These are phyloP conservation scores for Talaromyces ruber DNA, from an alignment of 495 filamentous ascomycete species.

Conservation along the genomic window DNA sequence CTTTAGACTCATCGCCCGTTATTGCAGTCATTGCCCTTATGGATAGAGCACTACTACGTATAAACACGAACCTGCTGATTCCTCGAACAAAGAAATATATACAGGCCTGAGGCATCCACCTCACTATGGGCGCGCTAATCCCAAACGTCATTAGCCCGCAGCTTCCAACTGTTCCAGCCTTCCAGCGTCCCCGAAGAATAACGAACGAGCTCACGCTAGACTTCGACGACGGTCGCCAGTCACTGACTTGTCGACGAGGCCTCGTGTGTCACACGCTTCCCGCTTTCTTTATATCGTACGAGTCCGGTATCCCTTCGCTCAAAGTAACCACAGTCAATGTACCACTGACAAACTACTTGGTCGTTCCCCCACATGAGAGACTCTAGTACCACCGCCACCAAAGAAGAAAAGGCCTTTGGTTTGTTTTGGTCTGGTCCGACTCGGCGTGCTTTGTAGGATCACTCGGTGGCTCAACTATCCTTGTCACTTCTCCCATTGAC, in stretches of 20 bases:
- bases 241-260: background rate
- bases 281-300: background rate
- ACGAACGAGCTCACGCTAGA: no score
- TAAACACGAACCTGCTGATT: no score
- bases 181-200: no score
- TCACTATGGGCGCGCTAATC: background rate
- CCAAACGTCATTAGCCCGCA: background rate
- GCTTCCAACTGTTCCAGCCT: no score
- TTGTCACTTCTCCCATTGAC: background rate
- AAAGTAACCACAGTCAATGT: background rate
- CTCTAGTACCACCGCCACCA: background rate
- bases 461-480: background rate
- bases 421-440: background rate
- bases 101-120: background rate
- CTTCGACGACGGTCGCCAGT: background rate
- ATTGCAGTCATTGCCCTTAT: background rate
- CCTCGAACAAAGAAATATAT: background rate
- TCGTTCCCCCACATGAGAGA: background rate
- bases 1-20: background rate
- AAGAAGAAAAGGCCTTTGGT: background rate
- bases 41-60: no score
- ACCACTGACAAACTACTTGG: background rate
- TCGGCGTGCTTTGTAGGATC: background rate
- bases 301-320: background rate
- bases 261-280: background rate